Base-by-base conservation (phyloP, 192 early-diverging fungal species). In the Coemansia furcata region DNA sequence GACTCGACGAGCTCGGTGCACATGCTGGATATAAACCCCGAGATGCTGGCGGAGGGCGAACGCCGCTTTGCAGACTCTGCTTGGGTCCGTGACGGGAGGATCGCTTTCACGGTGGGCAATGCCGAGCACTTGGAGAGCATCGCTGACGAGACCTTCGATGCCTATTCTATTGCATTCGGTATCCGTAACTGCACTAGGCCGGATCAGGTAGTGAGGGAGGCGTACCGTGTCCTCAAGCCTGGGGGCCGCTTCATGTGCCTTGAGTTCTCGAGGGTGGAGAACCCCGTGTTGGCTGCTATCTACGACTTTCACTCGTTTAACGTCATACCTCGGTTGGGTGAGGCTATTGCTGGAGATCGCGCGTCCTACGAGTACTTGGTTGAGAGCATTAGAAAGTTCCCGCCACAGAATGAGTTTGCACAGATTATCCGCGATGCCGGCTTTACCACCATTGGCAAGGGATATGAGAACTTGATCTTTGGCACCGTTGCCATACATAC, bases 351-450 rank as follows among this genome's bases (percentile, higher is more conserved):
- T 19, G 85, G 87, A 40, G 95, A 99, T 77, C 87, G 90, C 32
- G 87, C 90, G 29, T 96, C 94, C 23, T 99, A 99, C 77, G 92
- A 98, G 83, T 99, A 99, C 76, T 84, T 99, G 15, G 97, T 99
- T 21, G 97, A 99, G 73, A 91, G 89, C 61, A 99, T 99, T 66
- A 90, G 94, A 68, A 89, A 89, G 77, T 99, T 99, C 86, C 94
- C 94, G 43, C 66, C 88, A 15, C 97, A 98, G 83, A 84, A 87
- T 42, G 86, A 89, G 68, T 99, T 99, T 87, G 91, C 92, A 3
- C 72, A 91, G 68, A 93, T 98, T 81, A 96, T 99, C 76, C 84
- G 90, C 50, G 85, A 93, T 35, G 89, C 91, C 19, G 96, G 97
- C 32, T 99, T 99, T 77, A 91, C 84, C 3, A 87, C 93, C 6